Base-by-base conservation (phyloP, 2,329 filamentous ascomycete species). In the Hymenoscyphus albidus region DNA sequence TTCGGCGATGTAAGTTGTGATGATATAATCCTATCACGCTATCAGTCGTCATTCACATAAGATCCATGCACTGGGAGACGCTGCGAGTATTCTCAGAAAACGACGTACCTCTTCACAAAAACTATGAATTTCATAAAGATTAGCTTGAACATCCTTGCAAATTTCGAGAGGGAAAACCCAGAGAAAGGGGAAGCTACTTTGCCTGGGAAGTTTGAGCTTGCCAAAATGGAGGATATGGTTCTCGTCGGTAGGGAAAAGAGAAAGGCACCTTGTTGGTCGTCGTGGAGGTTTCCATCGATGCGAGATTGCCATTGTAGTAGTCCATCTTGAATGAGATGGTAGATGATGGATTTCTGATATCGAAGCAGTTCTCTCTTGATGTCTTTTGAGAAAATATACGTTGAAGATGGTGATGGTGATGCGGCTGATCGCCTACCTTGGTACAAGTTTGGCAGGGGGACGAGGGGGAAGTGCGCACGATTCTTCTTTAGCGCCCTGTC, bases 1-100 rank as follows among this genome's bases (percentile, higher is more conserved):
- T 67, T 85, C 82, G 39, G 80, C 83, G 58, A 84, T 76, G 69
- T 84, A 84, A 3, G 73, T 70, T 1, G 81, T 82, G 61, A 85
- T 73, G 62, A 78, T 80, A 68, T 83, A 86, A 71, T 87, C 84
- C 76, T 87, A 42, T 32, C 51, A n/a, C 31, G 38, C 40, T 40
- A 13, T 55, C 55, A 48, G 44, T 44, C 31, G 51, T 7, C 22
- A 38, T 16, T 14, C 44, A 27, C 31, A 16, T 38, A 31, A 42
- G 12, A 42, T 27, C 27, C 27, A 27, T 12, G 16, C 31, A 13
- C 22, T 5, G 16, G 35, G 35, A 39, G 22, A 35, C 22, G 13
- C 3, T 31, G 59, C 38, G 40, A 31, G n/a, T 39, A 35, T 27
- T 35, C 35, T 6, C 35, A 35, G 48, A 54, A 27, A 27, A 61